These are phyloP conservation scores for Phytophthora colocasiae DNA, from an alignment of 352 stramenopile species.

Conservation along the genomic window DNA sequence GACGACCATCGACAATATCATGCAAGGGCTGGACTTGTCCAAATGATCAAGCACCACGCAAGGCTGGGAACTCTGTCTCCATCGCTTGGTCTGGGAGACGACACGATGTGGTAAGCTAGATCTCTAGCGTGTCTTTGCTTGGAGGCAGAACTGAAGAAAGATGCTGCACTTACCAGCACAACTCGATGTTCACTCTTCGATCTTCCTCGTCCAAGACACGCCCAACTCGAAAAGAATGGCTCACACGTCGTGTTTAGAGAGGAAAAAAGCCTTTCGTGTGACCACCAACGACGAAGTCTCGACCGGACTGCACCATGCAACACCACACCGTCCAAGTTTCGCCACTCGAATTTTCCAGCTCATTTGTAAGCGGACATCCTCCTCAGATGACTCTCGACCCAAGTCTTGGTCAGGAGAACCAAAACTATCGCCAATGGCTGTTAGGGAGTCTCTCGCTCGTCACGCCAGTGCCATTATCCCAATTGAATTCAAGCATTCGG, in stretches of 20 bases:
- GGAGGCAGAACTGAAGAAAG: too few species aligned
- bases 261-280: constrained; percentile 14
- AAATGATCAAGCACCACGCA: too few species aligned
- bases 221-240: constrained; percentile 7
- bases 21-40: too few species aligned
- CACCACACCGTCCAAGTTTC: constrained; percentile 8
- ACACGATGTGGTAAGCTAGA: too few species aligned
- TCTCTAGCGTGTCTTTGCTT: too few species aligned
- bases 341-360: constrained; percentile 22
- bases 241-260: constrained; percentile 3
- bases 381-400: background rate
- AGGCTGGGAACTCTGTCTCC: too few species aligned
- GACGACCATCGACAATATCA: too few species aligned
- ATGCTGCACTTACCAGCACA: too few species aligned
- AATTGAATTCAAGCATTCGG: background rate
- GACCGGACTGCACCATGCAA: background rate
- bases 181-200: constrained; percentile 12
- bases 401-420: constrained; percentile 29
- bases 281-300: background rate
- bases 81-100: too few species aligned
- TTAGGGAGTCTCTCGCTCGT: background rate
- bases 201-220: background rate
- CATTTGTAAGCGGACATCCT: constrained; percentile 15
- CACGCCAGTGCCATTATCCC: constrained; percentile 24
- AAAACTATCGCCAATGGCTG: background rate